Conservation (phyloP, 441 rosid genomes). For the Caryocar brasiliense region DNA sequence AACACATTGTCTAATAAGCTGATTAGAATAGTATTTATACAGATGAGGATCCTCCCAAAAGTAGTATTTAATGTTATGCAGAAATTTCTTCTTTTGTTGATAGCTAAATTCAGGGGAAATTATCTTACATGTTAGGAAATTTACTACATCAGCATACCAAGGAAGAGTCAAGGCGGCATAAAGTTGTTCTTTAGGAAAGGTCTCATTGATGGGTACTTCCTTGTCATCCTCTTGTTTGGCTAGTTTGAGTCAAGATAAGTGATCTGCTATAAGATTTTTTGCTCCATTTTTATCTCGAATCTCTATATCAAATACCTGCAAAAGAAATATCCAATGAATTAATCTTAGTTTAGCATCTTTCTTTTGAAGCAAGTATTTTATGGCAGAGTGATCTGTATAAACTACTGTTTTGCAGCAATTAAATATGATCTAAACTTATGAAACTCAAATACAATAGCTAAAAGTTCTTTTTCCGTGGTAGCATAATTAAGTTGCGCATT, state of each 20-base stretch:
- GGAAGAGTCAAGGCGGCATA: not conserved
- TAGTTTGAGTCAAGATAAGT: not conserved
- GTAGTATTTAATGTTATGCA: not conserved
- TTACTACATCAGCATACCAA: not conserved
- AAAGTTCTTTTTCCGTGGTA: no score
- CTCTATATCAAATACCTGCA: not conserved
- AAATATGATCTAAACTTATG: not conserved
- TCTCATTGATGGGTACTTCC: not conserved
- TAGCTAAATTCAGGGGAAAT: not conserved
- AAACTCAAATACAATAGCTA: not conserved
- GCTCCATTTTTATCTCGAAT: not conserved
- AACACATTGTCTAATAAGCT: not conserved
- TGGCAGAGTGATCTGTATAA: not conserved
- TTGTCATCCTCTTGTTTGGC: not conserved
- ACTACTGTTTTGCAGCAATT: not conserved
- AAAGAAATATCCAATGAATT: not conserved
- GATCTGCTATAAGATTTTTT: not conserved
- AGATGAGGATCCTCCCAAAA: slow-evolving; percentile 1
- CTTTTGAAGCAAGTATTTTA: not conserved
- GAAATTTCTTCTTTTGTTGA: not conserved
- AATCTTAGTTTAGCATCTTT: not conserved
- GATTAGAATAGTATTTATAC: not conserved
- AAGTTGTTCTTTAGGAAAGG: not conserved
- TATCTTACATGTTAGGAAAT: not conserved
- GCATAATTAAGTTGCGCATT: no score